Conservation (phyloP, 2,329 filamentous ascomycete species). For the Pezicula carpinea region DNA sequence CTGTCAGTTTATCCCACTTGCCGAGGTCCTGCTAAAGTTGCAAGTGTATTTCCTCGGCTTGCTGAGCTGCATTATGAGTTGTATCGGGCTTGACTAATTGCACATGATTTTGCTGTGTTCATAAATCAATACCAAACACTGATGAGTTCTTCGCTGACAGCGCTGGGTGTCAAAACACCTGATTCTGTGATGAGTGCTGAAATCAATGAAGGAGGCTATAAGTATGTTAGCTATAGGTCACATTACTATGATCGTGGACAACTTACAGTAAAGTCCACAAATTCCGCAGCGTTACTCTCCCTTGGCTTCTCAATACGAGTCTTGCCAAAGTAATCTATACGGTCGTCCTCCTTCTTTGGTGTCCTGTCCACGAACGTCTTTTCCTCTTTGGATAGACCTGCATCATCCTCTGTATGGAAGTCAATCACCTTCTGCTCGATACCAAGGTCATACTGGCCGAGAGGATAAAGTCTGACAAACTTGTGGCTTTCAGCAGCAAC, state of each 20-base stretch:
- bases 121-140: conserved; percentile 25
- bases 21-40: too few species aligned
- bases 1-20: too few species aligned
- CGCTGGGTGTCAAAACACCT: conserved; percentile 64
- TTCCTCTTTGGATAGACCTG: conserved; percentile 33
- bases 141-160: conserved; percentile 67
- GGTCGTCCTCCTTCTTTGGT: conserved; percentile 15
- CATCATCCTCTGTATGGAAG: conserved; percentile 57
- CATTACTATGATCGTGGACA: background rate
- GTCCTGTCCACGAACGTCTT: conserved; percentile 16
- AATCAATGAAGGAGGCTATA: conserved; percentile 61
- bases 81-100: too few species aligned
- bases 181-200: conserved; percentile 73
- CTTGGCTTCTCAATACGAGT: conserved; percentile 12
- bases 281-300: conserved; percentile 31
- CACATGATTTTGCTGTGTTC: too few species aligned
- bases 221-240: conserved; percentile 21
- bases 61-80: too few species aligned
- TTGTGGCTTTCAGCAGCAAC: conserved; percentile 96
- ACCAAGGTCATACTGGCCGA: conserved; percentile 76
- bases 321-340: conserved; percentile 22
- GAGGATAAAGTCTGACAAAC: conserved; percentile 82
- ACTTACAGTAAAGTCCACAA: conserved; percentile 68
- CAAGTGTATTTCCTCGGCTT: too few species aligned
- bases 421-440: conserved; percentile 74